Base-by-base conservation (phyloP, 73 alveolate genomes). In the Loxodes magnus region DNA sequence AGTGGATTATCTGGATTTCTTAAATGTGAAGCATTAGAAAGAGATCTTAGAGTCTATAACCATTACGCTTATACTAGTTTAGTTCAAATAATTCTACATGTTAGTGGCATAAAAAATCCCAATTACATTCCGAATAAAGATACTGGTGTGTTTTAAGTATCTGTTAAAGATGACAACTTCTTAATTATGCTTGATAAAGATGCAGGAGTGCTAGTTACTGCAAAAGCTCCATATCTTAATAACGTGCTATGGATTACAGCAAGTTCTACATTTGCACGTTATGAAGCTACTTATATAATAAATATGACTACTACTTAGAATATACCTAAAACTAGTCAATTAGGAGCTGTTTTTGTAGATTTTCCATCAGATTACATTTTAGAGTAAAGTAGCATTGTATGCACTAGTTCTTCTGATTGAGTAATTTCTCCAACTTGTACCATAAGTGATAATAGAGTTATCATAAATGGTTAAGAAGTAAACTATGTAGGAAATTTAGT, bases 121-220 rank as follows among this genome's bases (percentile, higher is more conserved):
- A 48, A 64, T 27, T 21, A 69, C 17, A 48, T 23, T 35, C 5
- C 17, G 23, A 54, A 46, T 12, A n/a, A 35, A 46, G 46, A 44
- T 24, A 64, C 71, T 22, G 83, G 83, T 5, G 41, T 51, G 5
- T 69, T 69, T 26, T 19, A 35, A 35, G 39, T 69, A 37, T 75
- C 77, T 2, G 51, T 39, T 3, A 36, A 43, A 10, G 50, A 35
- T 22, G 27, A 70, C 10, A 19, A 22, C 19, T 36, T 23, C 21
- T 69, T 39, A 19, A 48, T 48, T 9, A 61, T 44, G 31, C 51
- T 44, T 29, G 63, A 69, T 17, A 38, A 52, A 5, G 34, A 69
- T 23, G 75, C 71, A 15, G 83, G 83, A 10, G 33, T 17, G 35
- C 33, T 69, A 0, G 27, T 22, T 16, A 67, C 56, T 5, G 49